Conservation (phyloP, 2,329 filamentous ascomycete genomes). For the Apiospora koreana region DNA sequence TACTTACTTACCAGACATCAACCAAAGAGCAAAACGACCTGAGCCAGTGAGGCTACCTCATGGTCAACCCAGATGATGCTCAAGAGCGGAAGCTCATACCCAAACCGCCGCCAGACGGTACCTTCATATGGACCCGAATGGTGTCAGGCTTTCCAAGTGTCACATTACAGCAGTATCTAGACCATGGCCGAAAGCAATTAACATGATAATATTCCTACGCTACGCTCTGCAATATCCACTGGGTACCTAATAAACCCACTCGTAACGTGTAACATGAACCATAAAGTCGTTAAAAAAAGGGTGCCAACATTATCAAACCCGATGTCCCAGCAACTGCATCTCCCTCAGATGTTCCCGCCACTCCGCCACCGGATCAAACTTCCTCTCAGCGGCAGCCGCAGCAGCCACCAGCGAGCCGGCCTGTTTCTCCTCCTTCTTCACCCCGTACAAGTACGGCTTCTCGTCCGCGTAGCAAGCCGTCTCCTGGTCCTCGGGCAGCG, state of each 20-base stretch:
- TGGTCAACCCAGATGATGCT: no score
- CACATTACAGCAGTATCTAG: no score
- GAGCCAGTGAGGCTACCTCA: no score
- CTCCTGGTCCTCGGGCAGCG: conserved; percentile 41
- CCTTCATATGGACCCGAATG: no score
- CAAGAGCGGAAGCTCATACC: no score
- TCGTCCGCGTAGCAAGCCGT: conserved; percentile 48
- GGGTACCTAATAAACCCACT: not conserved
- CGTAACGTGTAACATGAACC: not conserved
- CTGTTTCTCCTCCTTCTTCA: conserved; percentile 21
- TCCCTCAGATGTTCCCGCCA: conserved; percentile 29
- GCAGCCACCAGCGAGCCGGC: not conserved
- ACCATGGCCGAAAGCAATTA: not conserved
- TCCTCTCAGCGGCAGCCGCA: not conserved
- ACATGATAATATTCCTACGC: not conserved
- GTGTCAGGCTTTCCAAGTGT: no score
- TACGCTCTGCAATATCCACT: not conserved
- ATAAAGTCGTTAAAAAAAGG: not conserved
- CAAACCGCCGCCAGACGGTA: no score
- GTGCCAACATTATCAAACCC: not conserved
- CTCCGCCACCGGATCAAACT: conserved; percentile 18
- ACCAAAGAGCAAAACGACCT: no score
- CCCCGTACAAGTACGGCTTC: conserved; percentile 48
- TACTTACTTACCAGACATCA: no score
- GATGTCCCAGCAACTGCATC: not conserved